Conservation (phyloP, 345 rosid genomes). For the Luvunga scandens region DNA sequence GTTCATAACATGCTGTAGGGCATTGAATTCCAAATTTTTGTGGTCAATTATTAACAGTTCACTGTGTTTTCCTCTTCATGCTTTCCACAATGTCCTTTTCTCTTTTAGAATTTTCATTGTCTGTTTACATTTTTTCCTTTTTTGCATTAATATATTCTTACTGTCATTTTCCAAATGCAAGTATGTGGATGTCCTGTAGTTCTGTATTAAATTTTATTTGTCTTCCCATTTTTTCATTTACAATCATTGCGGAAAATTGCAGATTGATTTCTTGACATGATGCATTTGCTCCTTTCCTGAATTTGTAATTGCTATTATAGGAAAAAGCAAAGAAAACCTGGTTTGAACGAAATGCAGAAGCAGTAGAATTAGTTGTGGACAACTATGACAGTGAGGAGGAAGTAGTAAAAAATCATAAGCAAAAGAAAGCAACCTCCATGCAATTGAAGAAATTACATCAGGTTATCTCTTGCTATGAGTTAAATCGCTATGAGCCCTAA, state of each 20-base stretch:
- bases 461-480: conserved; percentile 34
- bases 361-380: conserved; percentile 66
- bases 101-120: neutral
- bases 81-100: neutral
- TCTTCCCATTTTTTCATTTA: neutral
- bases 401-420: conserved; percentile 57
- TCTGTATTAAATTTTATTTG: neutral
- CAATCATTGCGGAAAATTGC: neutral
- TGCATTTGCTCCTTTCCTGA: conserved; percentile 2
- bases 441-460: conserved; percentile 62
- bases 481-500: neutral
- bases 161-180: neutral
- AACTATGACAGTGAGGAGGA: conserved; percentile 87
- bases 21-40: neutral
- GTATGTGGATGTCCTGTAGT: neutral
- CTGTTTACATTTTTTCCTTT: neutral
- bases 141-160: neutral
- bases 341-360: conserved; percentile 81
- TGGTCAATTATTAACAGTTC: neutral
- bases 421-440: conserved; percentile 55
- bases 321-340: conserved; percentile 80
- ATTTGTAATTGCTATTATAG: conserved; percentile 32
- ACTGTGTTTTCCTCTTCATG: neutral
- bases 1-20: neutral
- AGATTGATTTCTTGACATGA: neutral